A percentile compares a stretch with the other conserved stretches of the same genome.
Conservation (phyloP, 2,329 filamentous ascomycete species). For the Fusarium sp. region DNA sequence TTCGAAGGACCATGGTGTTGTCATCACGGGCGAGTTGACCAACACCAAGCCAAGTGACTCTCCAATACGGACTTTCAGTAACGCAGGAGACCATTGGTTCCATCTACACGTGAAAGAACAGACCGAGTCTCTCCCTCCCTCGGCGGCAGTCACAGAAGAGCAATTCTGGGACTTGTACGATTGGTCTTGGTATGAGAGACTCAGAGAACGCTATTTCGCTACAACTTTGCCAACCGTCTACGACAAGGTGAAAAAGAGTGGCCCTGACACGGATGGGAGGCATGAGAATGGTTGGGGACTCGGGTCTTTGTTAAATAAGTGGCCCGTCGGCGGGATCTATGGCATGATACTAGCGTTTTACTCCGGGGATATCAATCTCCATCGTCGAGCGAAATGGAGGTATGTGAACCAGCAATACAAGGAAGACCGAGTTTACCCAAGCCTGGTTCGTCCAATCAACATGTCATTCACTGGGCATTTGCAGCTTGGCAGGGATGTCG, state of each 20-base stretch:
- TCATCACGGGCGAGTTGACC: slow-evolving; percentile 62
- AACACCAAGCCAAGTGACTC: slow-evolving; percentile 2
- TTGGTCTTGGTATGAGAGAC: slow-evolving; percentile 63
- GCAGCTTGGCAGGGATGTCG: neutral
- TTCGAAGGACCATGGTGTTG: slow-evolving; percentile 57
- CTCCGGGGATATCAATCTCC: slow-evolving; percentile 29
- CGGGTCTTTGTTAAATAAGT: neutral
- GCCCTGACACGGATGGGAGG: slow-evolving; percentile 38
- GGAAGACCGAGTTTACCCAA: fast-evolving
- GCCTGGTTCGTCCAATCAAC: too few species aligned
- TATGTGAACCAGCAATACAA: neutral
- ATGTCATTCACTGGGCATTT: too few species aligned
- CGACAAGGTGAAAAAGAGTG: slow-evolving; percentile 70
- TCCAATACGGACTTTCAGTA: slow-evolving; percentile 55
- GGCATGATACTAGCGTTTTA: slow-evolving; percentile 32
- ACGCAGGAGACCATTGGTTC: slow-evolving; percentile 69
- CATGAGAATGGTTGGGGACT: neutral
- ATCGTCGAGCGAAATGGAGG: slow-evolving; percentile 26
- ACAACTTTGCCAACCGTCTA: slow-evolving; percentile 68
- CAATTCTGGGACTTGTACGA: slow-evolving; percentile 73
- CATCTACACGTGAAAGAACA: slow-evolving; percentile 66
- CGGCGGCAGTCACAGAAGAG: slow-evolving; percentile 53
- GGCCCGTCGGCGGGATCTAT: slow-evolving; percentile 34
- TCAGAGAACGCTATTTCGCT: slow-evolving; percentile 69
- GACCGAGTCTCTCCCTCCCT: neutral